Conservation (phyloP, 148 eudicot genomes). For the Camellia japonica region DNA sequence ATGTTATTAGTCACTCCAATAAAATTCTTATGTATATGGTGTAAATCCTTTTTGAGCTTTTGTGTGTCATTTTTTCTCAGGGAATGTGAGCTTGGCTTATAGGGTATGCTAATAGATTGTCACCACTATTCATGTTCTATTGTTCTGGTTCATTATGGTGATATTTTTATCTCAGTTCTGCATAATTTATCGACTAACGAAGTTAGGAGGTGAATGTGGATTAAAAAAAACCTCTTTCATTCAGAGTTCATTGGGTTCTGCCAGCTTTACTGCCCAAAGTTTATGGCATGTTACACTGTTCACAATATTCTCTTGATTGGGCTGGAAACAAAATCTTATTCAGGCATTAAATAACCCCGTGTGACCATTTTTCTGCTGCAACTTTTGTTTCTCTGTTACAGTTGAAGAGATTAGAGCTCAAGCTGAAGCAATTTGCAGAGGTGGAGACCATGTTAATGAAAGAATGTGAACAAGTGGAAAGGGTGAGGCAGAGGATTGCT, state of each 20-base stretch:
- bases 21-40: background rate
- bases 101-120: background rate
- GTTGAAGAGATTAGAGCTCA: conserved; percentile 93
- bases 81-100: background rate
- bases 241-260: background rate
- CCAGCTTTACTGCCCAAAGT: background rate
- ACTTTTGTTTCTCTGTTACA: conserved; percentile 25
- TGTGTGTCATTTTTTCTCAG: background rate
- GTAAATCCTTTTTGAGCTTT: conserved; percentile 2
- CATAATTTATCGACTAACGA: background rate
- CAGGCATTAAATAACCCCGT: background rate
- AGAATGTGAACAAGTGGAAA: conserved; percentile 95
- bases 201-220: background rate
- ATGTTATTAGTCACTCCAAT: background rate
- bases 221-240: background rate
- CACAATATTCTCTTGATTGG: background rate
- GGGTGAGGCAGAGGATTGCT: conserved; percentile 74
- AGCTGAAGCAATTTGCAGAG: conserved; percentile 97
- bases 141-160: background rate
- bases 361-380: background rate
- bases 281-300: background rate
- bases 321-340: background rate
- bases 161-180: background rate
- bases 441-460: conserved; percentile 85
- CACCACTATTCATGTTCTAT: background rate